These are phyloP conservation scores for Myxozyma geophila DNA, from an alignment of 805 yeast genomes.

Conservation along the genomic window DNA sequence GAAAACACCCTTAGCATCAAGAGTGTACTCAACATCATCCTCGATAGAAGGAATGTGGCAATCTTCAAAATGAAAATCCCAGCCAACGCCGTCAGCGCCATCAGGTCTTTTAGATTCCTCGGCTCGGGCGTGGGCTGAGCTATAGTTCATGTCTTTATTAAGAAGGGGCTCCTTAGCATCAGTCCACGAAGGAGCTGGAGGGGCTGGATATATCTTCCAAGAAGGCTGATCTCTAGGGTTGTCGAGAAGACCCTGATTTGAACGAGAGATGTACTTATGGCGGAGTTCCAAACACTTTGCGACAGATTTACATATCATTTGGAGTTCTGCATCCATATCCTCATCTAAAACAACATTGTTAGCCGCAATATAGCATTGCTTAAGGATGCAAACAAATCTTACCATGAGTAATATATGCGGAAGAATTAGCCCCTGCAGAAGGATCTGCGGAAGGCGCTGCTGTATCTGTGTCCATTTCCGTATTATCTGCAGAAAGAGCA, in stretches of 20 bases:
- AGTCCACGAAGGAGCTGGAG: slow-evolving; percentile 90
- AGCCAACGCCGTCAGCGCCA: slow-evolving; percentile 46
- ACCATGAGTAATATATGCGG: slow-evolving; percentile 8
- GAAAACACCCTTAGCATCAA: slow-evolving; percentile 70
- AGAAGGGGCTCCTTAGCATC: slow-evolving; percentile 60
- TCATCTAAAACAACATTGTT: slow-evolving; percentile 11
- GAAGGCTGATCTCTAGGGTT: slow-evolving; percentile 79
- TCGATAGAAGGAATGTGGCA: slow-evolving; percentile 58
- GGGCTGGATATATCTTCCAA: slow-evolving; percentile 90
- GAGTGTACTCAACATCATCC: slow-evolving; percentile 50
- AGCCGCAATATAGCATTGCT: not conserved
- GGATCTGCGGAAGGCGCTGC: not conserved
- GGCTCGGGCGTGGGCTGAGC: slow-evolving; percentile 42
- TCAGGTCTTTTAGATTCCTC: slow-evolving; percentile 21
- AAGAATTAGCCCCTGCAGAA: not conserved
- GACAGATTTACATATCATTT: slow-evolving; percentile 46
- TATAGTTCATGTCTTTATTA: slow-evolving; percentile 46
- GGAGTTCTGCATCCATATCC: slow-evolving; percentile 42
- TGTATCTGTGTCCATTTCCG: not conserved
- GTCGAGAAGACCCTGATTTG: slow-evolving; percentile 71
- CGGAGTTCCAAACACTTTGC: slow-evolving; percentile 69
- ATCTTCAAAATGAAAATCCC: slow-evolving; percentile 62
- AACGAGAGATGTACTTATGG: slow-evolving; percentile 69
- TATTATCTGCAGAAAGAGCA: not conserved
- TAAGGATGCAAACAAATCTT: not conserved